Evolutionary conservation across 2,329 filamentous ascomycete species (phyloP).

Genomic region (Trichoderma sp.): DNA sequence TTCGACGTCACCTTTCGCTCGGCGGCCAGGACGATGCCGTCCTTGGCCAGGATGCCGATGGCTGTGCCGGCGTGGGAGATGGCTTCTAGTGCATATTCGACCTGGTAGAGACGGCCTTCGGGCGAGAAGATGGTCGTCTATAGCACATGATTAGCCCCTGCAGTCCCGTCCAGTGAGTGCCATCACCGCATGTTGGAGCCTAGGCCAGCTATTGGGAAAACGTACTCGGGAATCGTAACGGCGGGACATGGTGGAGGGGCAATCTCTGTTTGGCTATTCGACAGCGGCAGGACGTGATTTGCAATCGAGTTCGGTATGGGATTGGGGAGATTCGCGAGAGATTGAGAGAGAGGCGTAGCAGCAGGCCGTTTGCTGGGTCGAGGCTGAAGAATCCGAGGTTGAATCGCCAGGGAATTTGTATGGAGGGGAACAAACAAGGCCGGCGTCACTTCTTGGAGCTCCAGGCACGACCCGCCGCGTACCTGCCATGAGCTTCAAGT

Average conservation of each 20-base stretch:
- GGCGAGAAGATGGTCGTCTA: slow-evolving; percentile 99
- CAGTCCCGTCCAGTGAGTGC: neutral
- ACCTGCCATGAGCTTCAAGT: neutral
- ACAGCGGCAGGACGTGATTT: neutral
- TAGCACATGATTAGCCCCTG: neutral
- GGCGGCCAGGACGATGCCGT: slow-evolving; percentile 96
- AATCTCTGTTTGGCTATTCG: slow-evolving; percentile 5
- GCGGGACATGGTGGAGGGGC: slow-evolving; percentile 73
- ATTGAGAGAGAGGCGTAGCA: neutral
- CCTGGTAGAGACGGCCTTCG: slow-evolving; percentile 96
- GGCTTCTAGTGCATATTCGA: slow-evolving; percentile 98
- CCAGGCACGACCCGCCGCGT: slow-evolving; percentile 49
- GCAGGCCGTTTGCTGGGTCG: neutral
- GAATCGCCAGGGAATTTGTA: neutral
- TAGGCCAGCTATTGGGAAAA: slow-evolving; percentile 32
- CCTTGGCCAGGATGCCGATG: slow-evolving; percentile 93
- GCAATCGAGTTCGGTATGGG: neutral
- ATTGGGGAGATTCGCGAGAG: neutral
- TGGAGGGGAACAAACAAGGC: slow-evolving; percentile 21
- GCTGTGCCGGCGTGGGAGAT: slow-evolving; percentile 98
- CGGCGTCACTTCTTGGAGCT: slow-evolving; percentile 41
- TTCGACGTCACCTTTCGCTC: slow-evolving; percentile 99
- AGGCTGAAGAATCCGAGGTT: neutral
- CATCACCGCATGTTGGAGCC: neutral
- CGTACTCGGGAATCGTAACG: slow-evolving; percentile 95